Base-by-base conservation (phyloP, 768 basidiomycete species). In the Fomitopsis pulvina region DNA sequence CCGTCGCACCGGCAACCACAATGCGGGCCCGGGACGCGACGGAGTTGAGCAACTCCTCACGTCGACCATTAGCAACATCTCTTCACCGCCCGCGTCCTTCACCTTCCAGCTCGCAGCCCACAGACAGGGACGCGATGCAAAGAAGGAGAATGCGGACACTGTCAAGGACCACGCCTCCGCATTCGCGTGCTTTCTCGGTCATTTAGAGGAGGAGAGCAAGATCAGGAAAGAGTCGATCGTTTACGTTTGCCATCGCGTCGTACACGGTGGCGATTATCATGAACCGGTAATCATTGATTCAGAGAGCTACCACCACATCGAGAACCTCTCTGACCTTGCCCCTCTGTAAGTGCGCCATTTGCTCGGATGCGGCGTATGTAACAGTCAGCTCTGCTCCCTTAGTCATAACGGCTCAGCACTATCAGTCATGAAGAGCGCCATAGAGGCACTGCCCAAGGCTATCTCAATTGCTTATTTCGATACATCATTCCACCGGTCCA, bases 381-480 rank as follows among this genome's bases (percentile, higher is more conserved):
- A 11, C 40, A 44, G 39, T 49, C 49, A 45, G 52, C 56, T 49
- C 47, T 29, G 14, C 24, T 51, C 25, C 25, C 46, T 24, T 49
- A 83, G 80, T 22, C 84, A 85, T 57, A 84, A 84, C 58, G 79
- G 77, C 34, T 70, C 79, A 2, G 79, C 83, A 0, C 71, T 83
- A 21, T 66, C 79, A 0, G 78, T 83, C 29, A 82, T 85, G 56
- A 63, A 75, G 52, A 72, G 80, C 0, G 85, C 83, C 56, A 72
- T 87, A 16, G 62, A 75, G 3, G 68, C 70, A 1, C 72, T 95
- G 16, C 85, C 88, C 0, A 60, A 79, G 11, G 77, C 92, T 18
- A 75, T 72, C 26, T 87, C 87, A 0, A 76, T 94, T 44, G 87
- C 92, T 0, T 88, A 85, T 60, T 96, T 95, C 61, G 92, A 96